Evolutionary conservation across 768 basidiomycete genomes (phyloP).

Genomic region (Porpolomopsis calyptriformis): DNA sequence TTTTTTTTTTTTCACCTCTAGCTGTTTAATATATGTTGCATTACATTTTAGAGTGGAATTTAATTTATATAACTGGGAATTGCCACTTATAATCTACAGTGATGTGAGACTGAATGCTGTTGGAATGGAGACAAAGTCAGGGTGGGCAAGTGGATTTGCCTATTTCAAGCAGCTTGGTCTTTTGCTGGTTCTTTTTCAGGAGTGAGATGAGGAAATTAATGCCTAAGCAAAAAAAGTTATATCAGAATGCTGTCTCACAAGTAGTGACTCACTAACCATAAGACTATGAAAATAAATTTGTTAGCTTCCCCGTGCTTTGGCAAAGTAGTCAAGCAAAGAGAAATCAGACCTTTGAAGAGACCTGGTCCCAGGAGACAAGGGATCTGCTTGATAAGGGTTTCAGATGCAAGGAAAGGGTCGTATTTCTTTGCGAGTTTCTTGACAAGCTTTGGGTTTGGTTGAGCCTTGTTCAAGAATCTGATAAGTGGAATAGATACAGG

Average conservation of each 20-base stretch:
- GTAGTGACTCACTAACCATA: constrained; percentile 65
- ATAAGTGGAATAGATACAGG: not conserved
- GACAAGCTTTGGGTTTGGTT: constrained; percentile 99
- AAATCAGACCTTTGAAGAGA: constrained; percentile 76
- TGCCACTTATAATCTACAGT: no score
- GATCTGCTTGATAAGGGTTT: constrained; percentile 98
- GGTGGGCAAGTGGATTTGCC: constrained; percentile 94
- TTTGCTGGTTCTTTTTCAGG: constrained; percentile 99
- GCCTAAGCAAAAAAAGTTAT: constrained; percentile 50
- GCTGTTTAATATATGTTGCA: no score
- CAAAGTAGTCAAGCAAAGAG: no score
- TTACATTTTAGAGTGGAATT: no score
- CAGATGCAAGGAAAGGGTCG: constrained; percentile 96
- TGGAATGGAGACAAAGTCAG: no score
- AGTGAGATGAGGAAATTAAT: constrained; percentile 99
- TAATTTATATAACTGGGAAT: no score
- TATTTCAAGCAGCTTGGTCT: constrained; percentile 98
- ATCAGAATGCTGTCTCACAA: no score
- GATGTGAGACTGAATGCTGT: no score
- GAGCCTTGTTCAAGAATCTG: constrained; percentile 38
- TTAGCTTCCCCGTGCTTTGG: not conserved
- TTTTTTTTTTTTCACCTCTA: no score
- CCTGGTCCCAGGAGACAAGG: constrained; percentile 99
- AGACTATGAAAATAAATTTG: constrained; percentile 16
- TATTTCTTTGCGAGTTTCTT: constrained; percentile 99